A percentile compares a stretch with the other conserved stretches of the same genome.
Evolutionary conservation across 2,329 filamentous ascomycete genomes (phyloP).

Genomic region (Dothideomycetidae sp.): DNA sequence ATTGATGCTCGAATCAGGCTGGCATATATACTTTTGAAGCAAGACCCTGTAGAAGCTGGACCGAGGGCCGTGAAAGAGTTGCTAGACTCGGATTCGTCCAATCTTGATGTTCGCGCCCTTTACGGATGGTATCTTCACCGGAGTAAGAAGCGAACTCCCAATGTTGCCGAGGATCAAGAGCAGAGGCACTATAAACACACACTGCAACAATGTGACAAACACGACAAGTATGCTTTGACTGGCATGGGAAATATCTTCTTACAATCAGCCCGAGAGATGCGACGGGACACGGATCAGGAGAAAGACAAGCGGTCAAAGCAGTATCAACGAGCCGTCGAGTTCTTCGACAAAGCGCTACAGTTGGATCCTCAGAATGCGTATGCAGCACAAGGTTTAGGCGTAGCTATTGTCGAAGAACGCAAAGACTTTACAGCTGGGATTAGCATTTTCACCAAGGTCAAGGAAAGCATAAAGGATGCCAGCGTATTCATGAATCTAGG

Average conservation of each 20-base stretch:
- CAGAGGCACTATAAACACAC: conserved; percentile 95
- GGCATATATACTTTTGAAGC: conserved; percentile 75
- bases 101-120: conserved; percentile 80
- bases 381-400: conserved; percentile 88
- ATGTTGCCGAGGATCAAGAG: conserved; percentile 79
- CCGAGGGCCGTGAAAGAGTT: conserved; percentile 74
- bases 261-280: conserved; percentile 82
- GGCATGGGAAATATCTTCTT: conserved; percentile 97
- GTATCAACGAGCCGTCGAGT: conserved; percentile 88
- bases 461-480: conserved; percentile 76
- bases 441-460: conserved; percentile 76
- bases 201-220: conserved; percentile 85
- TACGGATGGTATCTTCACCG: conserved; percentile 94
- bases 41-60: conserved; percentile 69
- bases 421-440: conserved; percentile 75
- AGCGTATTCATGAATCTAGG: conserved; percentile 87
- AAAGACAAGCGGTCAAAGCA: conserved; percentile 78
- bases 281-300: conserved; percentile 73
- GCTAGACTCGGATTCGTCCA: conserved; percentile 67
- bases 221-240: conserved; percentile 90
- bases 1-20: conserved; percentile 79
- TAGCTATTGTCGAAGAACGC: conserved; percentile 85
- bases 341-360: conserved; percentile 93
- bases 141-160: conserved; percentile 65
- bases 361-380: conserved; percentile 93